These are phyloP conservation scores for Plasmodium relictum DNA, from an alignment of 169 alveolate genomes.

Conservation along the genomic window DNA sequence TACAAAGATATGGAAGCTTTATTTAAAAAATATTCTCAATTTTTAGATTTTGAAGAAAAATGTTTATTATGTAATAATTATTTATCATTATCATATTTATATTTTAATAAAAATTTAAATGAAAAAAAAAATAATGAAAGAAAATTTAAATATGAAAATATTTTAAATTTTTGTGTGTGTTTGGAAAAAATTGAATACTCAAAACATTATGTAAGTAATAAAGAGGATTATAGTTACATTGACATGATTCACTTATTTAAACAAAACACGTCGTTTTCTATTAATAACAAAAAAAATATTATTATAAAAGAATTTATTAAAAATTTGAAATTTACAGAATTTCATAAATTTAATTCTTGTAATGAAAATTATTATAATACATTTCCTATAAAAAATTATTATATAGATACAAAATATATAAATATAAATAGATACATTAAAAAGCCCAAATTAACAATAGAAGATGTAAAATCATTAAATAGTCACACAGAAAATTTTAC, in stretches of 20 bases:
- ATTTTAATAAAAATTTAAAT: conserved; percentile 9
- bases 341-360: conserved; percentile 34
- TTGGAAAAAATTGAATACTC: conserved; percentile 66
- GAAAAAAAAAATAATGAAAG: not conserved
- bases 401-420: conserved; percentile 50
- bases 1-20: conserved; percentile 53
- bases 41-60: conserved; percentile 49
- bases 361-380: conserved; percentile 37
- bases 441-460: conserved; percentile 59
- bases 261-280: conserved; percentile 44
- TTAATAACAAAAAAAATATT: conserved; percentile 45
- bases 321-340: conserved; percentile 60
- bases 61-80: conserved; percentile 65
- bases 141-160: not conserved
- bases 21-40: conserved; percentile 43
- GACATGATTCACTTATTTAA: conserved; percentile 58
- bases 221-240: conserved; percentile 35
- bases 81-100: conserved; percentile 45
- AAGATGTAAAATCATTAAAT: conserved; percentile 49
- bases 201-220: conserved; percentile 35
- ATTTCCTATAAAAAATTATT: conserved; percentile 29
- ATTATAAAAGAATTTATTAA: conserved; percentile 66
- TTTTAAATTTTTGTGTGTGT: conserved; percentile 47
- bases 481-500: conserved; percentile 49
- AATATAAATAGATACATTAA: conserved; percentile 42